Evolutionary conservation across 148 eudicot genomes (phyloP), one percentile per base, ranked within the genome.

Genomic region (Vaccinium corymbosum): DNA sequence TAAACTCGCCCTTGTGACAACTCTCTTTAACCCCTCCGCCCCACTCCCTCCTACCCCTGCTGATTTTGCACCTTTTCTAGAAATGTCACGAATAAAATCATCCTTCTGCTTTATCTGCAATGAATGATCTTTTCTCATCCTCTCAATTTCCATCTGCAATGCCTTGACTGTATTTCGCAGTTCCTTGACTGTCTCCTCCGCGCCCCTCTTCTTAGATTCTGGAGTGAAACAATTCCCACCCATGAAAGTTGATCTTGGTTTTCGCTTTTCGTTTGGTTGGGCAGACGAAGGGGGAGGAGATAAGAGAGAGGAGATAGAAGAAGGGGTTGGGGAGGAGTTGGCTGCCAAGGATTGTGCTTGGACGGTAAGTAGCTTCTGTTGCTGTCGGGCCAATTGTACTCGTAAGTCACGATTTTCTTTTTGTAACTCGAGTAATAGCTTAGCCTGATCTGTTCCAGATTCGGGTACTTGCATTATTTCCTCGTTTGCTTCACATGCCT

Each of bases 341-440:
- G 93, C 90, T 35, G 92, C 93, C 76, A 93, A 86, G 25, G 93
- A 86, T 77, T 95, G 94, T 74, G 97, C 93, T 91, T 92, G 91
- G 70, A 94, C 57, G 29, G 88, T 88, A 32, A 95, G 35, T 55
- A 94, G 89, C 91, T 94, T 94, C 76, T 95, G 98, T 76, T 94
- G 97, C 84, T 94, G 97, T 75, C 87, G 89, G 81, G 94, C 98
- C 86, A 93, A 84, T 84, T 92, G 94, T 38, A 86, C 89, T 83
- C 95, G 71, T 71, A 95, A 87, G 70, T 92, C 97, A 3, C 95
- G 90, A 81, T 93, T 95, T 82, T 95, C 95, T 84, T 92, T 92
- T 86, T 95, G 97, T 76, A 95, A 88, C 86, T 94, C 94, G 1
- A 95, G 93, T 53, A 95, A 70, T 71, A 95, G 83, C 87, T 94